Conservation (phyloP, 345 rosid species). For the Rhodamnia argentea region DNA sequence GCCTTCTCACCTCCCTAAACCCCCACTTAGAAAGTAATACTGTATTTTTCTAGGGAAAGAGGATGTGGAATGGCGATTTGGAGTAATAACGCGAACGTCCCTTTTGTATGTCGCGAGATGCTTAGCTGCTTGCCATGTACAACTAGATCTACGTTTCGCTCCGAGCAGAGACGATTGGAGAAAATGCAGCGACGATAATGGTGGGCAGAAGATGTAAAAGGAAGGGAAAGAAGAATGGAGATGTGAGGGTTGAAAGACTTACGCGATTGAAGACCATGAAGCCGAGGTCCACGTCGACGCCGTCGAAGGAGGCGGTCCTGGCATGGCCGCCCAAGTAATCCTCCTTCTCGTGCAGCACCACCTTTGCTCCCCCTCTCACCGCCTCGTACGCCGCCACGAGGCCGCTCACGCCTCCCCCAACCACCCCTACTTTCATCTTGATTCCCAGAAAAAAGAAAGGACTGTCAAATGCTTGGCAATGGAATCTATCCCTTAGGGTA, state of each 20-base stretch:
- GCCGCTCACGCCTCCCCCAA: constrained; percentile 36
- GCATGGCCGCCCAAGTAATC: constrained; percentile 34
- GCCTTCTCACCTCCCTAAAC: neutral
- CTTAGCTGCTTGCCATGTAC: neutral
- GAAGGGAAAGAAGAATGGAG: neutral
- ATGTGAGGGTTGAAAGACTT: neutral
- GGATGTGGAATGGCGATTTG: neutral
- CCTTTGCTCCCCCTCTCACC: constrained; percentile 20
- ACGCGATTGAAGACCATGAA: constrained; percentile 47
- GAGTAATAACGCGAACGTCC: neutral
- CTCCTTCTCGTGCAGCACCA: constrained; percentile 35
- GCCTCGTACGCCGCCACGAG: constrained; percentile 24
- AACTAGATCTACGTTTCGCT: neutral
- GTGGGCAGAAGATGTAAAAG: neutral
- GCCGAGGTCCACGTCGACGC: constrained; percentile 36
- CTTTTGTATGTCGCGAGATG: neutral
- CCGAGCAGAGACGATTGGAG: neutral
- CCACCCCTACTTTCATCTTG: constrained; percentile 15
- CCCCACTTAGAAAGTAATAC: neutral
- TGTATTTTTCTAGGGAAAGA: neutral
- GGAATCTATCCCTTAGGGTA: neutral
- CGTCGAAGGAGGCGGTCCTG: constrained; percentile 17
- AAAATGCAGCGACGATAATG: neutral
- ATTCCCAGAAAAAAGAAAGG: neutral
- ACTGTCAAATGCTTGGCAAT: neutral